Base-by-base conservation (phyloP, 2,329 filamentous ascomycete genomes). In the Penicillium sp. region DNA sequence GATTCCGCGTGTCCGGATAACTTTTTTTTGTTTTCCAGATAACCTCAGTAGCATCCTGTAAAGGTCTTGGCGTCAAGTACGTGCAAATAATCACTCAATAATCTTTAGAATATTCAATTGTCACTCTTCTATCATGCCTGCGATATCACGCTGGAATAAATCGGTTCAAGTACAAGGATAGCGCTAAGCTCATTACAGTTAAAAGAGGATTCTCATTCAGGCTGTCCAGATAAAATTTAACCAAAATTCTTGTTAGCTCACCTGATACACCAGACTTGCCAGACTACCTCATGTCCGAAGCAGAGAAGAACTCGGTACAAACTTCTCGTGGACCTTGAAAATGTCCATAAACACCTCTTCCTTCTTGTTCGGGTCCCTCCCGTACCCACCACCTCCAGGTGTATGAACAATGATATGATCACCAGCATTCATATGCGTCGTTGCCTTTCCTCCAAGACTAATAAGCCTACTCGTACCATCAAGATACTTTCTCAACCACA, bases 1-100 rank as follows among this genome's bases (percentile, higher is more conserved):
- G 48, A 50, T 50, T 50, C 48, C 48, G 48, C 48, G 48, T 39
- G 48, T 39, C 48, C 48, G 48, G 48, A 50, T 50, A 23, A 42
- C 8, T n/a, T 39, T 42, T 50, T 50, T 50, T 21, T n/a, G 0
- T 27, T 29, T 50, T 29, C 16, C 37, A 3, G n/a, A 10, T 39
- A 19, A 39, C 1, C 19, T 23, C 23, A 27, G 13, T 6, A 33
- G 2, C 31, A 33, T 7, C 31, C 13, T 3, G 13, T 33, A 14
- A 16, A 16, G 1, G 31, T 11, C 31, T 14, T 33, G 31, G 31
- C 31, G 14, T 33, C 2, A 31, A 31, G 3, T 31, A 31, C 29
- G 1, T 9, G 27, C 11, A 29, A 14, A 4, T 13, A 31, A 33
- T 14, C 13, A 2, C 14, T 3, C 14, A 14, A 16, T 33, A 33